Percentiles rank a stretch among this genome's conserved stretches.
phyloP scores from a whole-genome alignment of 441 rosid genomes.

The Populus tomentosa region DNA sequence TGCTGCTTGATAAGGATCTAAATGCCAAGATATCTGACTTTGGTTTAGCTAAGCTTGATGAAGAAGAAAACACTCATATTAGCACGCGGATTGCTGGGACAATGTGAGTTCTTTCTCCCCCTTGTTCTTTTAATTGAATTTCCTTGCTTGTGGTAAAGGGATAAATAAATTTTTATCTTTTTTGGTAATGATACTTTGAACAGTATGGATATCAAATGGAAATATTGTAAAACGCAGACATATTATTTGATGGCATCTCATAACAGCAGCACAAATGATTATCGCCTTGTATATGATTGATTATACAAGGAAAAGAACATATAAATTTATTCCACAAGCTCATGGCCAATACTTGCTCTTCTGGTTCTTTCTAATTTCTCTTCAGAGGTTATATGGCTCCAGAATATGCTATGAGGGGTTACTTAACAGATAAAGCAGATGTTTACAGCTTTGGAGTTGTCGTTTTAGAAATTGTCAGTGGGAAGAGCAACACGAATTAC shows the following conservation, averaged over 20 bases:
- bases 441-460: conserved; percentile 85
- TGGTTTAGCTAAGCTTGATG: conserved; percentile 82
- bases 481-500: conserved; percentile 70
- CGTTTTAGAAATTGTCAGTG: conserved; percentile 64
- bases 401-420: conserved; percentile 89
- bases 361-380: background rate
- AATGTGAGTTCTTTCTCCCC: conserved; percentile 36
- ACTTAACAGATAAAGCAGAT: conserved; percentile 86
- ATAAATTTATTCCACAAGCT: too few species aligned
- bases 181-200: too few species aligned
- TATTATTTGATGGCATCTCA: too few species aligned
- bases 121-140: background rate
- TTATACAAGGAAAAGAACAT: too few species aligned
- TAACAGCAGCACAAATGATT: too few species aligned
- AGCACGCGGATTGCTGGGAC: conserved; percentile 86
- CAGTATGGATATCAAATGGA: too few species aligned
- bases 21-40: conserved; percentile 78
- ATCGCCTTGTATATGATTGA: too few species aligned
- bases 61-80: conserved; percentile 79
- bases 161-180: too few species aligned
- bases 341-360: too few species aligned
- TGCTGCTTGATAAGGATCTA: conserved; percentile 64
- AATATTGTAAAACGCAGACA: too few species aligned
- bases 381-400: conserved; percentile 88
- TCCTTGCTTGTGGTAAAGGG: background rate